Evolutionary conservation across 139 green algal genomes (phyloP).

Genomic region (Pleodorina starrii): DNA sequence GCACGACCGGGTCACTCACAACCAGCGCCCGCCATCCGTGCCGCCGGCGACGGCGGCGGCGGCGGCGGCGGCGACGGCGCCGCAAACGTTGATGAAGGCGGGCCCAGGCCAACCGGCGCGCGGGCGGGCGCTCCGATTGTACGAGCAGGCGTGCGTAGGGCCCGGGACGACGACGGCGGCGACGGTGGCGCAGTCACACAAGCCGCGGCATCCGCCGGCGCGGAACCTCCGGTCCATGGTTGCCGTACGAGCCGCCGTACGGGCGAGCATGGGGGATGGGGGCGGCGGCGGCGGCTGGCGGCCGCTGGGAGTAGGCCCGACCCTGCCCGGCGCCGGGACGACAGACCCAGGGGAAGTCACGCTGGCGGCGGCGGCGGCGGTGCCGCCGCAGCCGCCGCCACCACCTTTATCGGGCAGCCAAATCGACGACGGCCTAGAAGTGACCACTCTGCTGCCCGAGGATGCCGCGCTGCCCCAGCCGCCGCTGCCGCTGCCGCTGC

Average conservation of each 20-base stretch:
- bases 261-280: not conserved
- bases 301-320: not conserved
- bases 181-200: not conserved
- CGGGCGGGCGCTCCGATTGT: conserved; percentile 3
- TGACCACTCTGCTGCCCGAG: not conserved
- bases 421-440: not conserved
- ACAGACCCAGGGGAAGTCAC: not conserved
- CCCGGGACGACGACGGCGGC: not conserved
- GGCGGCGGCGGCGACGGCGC: not conserved
- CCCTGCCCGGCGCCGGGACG: not conserved
- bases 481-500: not conserved
- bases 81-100: too few relatives aligned
- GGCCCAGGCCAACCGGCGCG: not conserved
- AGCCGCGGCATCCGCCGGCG: not conserved
- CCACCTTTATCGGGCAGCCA: not conserved
- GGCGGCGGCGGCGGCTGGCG: not conserved
- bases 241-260: conserved; percentile 12
- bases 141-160: not conserved
- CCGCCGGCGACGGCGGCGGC: too few relatives aligned
- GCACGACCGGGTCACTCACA: too few relatives aligned
- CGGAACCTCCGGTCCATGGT: conserved; percentile 29
- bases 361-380: not conserved
- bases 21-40: too few relatives aligned
- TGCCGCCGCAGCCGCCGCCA: not conserved
- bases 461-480: not conserved